A percentile compares a stretch with the other conserved stretches of the same genome.
These are phyloP conservation scores for Tolypocladium nubicola DNA, from an alignment of 2,329 filamentous ascomycete species.

Conservation along the genomic window DNA sequence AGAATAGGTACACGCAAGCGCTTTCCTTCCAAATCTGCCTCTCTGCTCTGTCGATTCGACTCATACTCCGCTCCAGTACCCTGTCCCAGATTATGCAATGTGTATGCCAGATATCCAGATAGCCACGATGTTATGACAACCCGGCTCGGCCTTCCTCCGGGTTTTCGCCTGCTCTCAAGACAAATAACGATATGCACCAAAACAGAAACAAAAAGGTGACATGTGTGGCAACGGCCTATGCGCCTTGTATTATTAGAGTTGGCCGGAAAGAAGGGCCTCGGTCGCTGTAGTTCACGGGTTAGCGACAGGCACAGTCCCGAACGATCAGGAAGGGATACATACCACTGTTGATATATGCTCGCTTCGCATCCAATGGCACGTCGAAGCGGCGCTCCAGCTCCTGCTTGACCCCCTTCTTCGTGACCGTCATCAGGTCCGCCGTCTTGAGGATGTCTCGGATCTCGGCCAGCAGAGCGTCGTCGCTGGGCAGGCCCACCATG, in stretches of 20 bases:
- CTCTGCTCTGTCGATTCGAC: not conserved
- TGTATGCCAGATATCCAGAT: constrained; percentile 1
- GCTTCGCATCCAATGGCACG: constrained; percentile 74
- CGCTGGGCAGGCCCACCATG: constrained; percentile 66
- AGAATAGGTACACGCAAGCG: not conserved
- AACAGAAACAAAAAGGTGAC: not conserved
- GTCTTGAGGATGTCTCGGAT: constrained; percentile 88
- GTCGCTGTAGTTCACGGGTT: constrained; percentile 42
- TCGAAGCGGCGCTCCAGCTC: constrained; percentile 89
- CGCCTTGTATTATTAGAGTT: constrained; percentile 41
- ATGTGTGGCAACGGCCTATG: not conserved
- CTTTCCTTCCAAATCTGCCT: not conserved
- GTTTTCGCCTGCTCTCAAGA: constrained; percentile 1
- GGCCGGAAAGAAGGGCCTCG: constrained; percentile 68
- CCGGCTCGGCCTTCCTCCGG: not conserved
- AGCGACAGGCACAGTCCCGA: not conserved
- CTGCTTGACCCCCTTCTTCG: constrained; percentile 94
- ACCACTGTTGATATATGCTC: constrained; percentile 91
- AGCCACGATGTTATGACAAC: not conserved
- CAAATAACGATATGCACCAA: not conserved
- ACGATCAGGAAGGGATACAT: constrained; percentile 28
- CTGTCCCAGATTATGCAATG: constrained; percentile 1
- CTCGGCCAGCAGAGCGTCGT: constrained; percentile 84
- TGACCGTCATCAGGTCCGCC: constrained; percentile 93
- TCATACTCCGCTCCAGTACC: not conserved